Evolutionary conservation across 176 grass and related monocot genomes (phyloP).

Genomic region (Musa beccarii): DNA sequence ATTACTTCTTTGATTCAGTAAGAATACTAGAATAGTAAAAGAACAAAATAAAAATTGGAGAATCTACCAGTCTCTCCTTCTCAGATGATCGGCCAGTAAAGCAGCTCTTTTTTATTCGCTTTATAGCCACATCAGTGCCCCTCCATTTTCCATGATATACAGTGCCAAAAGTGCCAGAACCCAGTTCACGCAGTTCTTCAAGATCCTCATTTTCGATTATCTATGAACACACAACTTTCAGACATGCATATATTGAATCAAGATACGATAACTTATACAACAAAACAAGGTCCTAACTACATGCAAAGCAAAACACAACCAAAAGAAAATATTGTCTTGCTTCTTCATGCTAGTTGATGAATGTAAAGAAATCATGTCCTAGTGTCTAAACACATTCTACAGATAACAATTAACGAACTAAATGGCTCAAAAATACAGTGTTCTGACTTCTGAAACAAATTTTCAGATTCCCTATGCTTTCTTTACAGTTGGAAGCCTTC

Average conservation of each 20-base stretch:
- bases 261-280: background rate
- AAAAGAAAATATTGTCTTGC: background rate
- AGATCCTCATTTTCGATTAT: constrained; percentile 96
- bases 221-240: constrained; percentile 23
- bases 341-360: background rate
- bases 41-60: background rate
- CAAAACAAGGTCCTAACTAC: background rate
- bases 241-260: background rate
- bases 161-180: constrained; percentile 94
- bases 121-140: constrained; percentile 96
- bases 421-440: no score
- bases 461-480: no score
- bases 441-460: no score
- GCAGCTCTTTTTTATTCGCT: constrained; percentile 96
- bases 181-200: constrained; percentile 90
- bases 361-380: no score
- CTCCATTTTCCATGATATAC: constrained; percentile 99
- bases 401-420: no score
- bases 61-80: constrained; percentile 84
- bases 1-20: background rate
- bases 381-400: no score
- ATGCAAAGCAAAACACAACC: background rate
- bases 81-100: constrained; percentile 88
- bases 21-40: no score
- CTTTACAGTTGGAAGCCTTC: no score